Percentiles rank a stretch among this genome's conserved stretches.
phyloP scores from a whole-genome alignment of 257 asterid genomes.

The Solanum okadae region DNA sequence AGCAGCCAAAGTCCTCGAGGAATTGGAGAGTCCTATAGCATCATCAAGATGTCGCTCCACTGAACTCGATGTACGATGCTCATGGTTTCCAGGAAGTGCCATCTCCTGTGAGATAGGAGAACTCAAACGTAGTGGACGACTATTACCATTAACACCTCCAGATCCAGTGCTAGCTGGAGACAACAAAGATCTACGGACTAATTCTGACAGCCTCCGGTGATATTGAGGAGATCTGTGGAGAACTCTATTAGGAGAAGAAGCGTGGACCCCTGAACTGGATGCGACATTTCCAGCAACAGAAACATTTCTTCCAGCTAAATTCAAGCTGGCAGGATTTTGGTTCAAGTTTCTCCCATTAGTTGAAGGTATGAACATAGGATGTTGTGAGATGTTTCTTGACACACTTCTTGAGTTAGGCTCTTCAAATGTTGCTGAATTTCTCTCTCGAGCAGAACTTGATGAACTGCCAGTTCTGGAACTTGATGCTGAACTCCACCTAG shows the following conservation, averaged over 20 bases:
- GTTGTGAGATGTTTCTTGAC: conserved; percentile 61
- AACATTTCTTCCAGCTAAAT: conserved; percentile 28
- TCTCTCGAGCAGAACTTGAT: background rate
- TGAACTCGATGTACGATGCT: conserved; percentile 30
- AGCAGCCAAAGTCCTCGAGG: conserved; percentile 43
- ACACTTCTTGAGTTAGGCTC: conserved; percentile 28
- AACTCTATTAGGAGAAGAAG: conserved; percentile 42
- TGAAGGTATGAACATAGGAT: conserved; percentile 56
- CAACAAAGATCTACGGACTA: conserved; percentile 58
- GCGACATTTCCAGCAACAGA: conserved; percentile 27
- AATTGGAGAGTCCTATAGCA: conserved; percentile 43
- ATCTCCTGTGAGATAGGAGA: conserved; percentile 37
- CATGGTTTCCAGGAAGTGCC: conserved; percentile 31
- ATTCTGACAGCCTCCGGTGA: conserved; percentile 56
- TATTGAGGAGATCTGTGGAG: conserved; percentile 45
- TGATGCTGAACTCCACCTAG: conserved; percentile 3
- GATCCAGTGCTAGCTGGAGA: conserved; percentile 41
- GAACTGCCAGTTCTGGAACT: conserved; percentile 5
- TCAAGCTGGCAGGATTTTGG: conserved; percentile 44
- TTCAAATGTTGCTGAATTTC: conserved; percentile 24
- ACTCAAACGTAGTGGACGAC: conserved; percentile 22
- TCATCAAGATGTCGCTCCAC: conserved; percentile 72
- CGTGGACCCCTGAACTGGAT: conserved; percentile 33
- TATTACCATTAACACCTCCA: conserved; percentile 38
- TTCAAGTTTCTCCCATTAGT: conserved; percentile 38